Percentiles rank a stretch among this genome's conserved stretches.
Conservation (phyloP, 2,329 filamentous ascomycete genomes). For the Ophiostoma quercus region DNA sequence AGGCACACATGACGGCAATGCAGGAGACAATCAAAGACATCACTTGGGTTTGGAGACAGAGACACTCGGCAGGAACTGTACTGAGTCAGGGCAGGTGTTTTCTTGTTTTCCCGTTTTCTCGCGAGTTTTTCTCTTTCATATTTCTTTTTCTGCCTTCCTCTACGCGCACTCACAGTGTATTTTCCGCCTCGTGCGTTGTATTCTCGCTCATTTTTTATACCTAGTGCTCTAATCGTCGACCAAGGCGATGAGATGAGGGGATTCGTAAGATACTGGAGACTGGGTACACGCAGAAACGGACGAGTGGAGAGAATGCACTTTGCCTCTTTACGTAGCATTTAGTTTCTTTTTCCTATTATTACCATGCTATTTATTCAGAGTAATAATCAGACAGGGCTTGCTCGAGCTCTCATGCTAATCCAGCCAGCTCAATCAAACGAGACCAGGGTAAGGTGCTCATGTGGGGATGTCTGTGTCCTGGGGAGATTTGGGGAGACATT, state of each 20-base stretch:
- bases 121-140: background rate
- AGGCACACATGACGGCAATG: background rate
- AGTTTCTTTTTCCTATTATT: too few relatives aligned
- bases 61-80: background rate
- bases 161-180: background rate
- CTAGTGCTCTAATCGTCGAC: background rate
- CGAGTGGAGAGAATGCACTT: background rate
- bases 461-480: constrained; percentile 2
- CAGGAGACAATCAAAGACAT: too few relatives aligned
- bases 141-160: background rate
- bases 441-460: background rate
- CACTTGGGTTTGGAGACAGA: background rate
- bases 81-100: background rate
- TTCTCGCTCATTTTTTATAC: background rate
- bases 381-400: too few relatives aligned
- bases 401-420: background rate
- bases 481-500: background rate
- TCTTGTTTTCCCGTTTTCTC: background rate
- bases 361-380: too few relatives aligned
- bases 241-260: background rate
- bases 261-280: background rate
- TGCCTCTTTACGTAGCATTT: background rate
- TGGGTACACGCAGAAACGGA: background rate
- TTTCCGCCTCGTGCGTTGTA: background rate
- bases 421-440: constrained; percentile 2